A percentile compares a stretch with the other conserved stretches of the same genome.
Evolutionary conservation across 2,329 filamentous ascomycete genomes (phyloP).

Genomic region (Verticillium isaacii): DNA sequence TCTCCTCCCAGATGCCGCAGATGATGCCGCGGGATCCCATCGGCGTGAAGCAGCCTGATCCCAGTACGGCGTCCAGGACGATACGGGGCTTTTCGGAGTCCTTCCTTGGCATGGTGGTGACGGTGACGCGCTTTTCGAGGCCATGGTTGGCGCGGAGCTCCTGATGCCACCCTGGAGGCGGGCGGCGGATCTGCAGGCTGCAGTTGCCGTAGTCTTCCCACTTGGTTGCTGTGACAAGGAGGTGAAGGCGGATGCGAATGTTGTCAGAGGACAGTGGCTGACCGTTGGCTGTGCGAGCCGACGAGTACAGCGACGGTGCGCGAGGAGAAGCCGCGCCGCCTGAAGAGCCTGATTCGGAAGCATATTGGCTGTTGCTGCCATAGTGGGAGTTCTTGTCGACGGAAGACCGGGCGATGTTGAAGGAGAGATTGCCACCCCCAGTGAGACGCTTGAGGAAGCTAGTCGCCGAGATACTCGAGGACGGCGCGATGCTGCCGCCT

Average conservation of each 20-base stretch:
- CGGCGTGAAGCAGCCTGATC: slow-evolving; percentile 78
- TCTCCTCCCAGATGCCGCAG: slow-evolving; percentile 80
- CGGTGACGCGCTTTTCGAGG: slow-evolving; percentile 79
- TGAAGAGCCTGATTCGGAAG: slow-evolving; percentile 48
- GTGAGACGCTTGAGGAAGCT: slow-evolving; percentile 80
- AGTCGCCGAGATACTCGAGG: slow-evolving; percentile 57
- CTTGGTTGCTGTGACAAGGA: slow-evolving; percentile 68
- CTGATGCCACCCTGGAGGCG: slow-evolving; percentile 57
- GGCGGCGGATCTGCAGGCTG: slow-evolving; percentile 73
- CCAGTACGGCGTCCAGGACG: slow-evolving; percentile 78
- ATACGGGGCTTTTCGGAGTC: slow-evolving; percentile 51
- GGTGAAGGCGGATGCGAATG: slow-evolving; percentile 81
- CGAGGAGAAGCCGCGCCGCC: slow-evolving; percentile 44
- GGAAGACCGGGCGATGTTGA: slow-evolving; percentile 79
- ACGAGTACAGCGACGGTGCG: slow-evolving; percentile 53
- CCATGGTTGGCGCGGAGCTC: slow-evolving; percentile 57
- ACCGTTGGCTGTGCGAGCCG: slow-evolving; percentile 31
- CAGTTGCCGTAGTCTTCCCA: slow-evolving; percentile 93
- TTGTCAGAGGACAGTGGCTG: slow-evolving; percentile 64
- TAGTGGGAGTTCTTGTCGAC: slow-evolving; percentile 52
- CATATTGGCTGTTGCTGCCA: slow-evolving; percentile 57
- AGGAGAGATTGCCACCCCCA: slow-evolving; percentile 62
- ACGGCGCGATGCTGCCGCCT: slow-evolving; percentile 62
- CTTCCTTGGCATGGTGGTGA: slow-evolving; percentile 66
- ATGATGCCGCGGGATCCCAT: slow-evolving; percentile 84